phyloP scores from a whole-genome alignment of 129 eudicot genomes.

The Calendula officinalis region DNA sequence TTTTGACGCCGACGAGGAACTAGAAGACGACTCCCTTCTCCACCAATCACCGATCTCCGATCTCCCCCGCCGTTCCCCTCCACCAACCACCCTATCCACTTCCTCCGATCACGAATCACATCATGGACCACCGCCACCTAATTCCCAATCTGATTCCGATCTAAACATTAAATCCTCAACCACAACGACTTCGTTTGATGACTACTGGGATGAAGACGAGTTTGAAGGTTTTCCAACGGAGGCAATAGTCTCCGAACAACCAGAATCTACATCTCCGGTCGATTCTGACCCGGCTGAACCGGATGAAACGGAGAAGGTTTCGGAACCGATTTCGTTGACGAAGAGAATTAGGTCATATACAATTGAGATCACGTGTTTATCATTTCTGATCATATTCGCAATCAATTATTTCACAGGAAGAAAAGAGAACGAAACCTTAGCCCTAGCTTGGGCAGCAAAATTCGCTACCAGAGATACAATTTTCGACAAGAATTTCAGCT shows the following conservation, averaged over 20 bases:
- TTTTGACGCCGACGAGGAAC: slow-evolving; percentile 85
- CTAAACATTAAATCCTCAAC: slow-evolving; percentile 27
- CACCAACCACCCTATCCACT: slow-evolving; percentile 52
- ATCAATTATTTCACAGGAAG: slow-evolving; percentile 69
- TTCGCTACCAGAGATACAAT: slow-evolving; percentile 64
- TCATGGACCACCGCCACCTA: slow-evolving; percentile 45
- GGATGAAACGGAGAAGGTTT: not conserved
- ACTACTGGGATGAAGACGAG: slow-evolving; percentile 97
- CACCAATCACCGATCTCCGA: slow-evolving; percentile 34
- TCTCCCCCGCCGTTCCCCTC: slow-evolving; percentile 51
- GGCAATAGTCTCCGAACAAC: slow-evolving; percentile 17
- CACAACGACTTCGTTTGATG: slow-evolving; percentile 53
- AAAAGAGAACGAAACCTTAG: slow-evolving; percentile 78
- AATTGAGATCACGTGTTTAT: slow-evolving; percentile 54
- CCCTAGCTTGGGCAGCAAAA: slow-evolving; percentile 77
- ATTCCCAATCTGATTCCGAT: slow-evolving; percentile 33
- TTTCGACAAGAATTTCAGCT: slow-evolving; percentile 84
- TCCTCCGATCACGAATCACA: slow-evolving; percentile 57
- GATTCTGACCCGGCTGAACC: slow-evolving; percentile 18
- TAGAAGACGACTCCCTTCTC: slow-evolving; percentile 38
- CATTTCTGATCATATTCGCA: slow-evolving; percentile 52
- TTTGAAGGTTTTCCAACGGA: slow-evolving; percentile 78
- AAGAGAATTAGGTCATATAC: slow-evolving; percentile 31
- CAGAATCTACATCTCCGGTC: slow-evolving; percentile 21
- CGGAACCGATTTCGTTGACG: slow-evolving; percentile 27